A percentile compares a stretch with the other conserved stretches of the same genome.
phyloP scores from a whole-genome alignment of 768 basidiomycete species.

The Kondoa malvinella region DNA sequence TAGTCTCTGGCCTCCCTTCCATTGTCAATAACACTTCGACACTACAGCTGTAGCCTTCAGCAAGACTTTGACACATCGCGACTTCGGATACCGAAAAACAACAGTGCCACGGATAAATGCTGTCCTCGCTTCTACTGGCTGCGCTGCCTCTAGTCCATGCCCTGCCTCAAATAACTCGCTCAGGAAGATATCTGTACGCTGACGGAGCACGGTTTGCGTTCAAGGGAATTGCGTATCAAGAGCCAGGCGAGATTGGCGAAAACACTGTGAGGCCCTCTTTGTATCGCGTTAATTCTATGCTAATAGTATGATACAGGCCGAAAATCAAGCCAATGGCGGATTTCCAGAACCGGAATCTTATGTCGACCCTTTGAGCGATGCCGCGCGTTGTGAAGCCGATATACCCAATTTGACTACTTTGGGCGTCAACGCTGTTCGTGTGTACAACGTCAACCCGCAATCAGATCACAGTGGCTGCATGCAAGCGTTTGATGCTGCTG shows the following conservation, averaged over 20 bases:
- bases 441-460: slow-evolving; percentile 8
- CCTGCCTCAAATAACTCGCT: background rate
- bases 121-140: background rate
- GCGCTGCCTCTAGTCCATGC: background rate
- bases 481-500: slow-evolving; percentile 1
- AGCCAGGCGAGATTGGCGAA: background rate
- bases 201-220: background rate
- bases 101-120: background rate
- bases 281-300: too few relatives aligned
- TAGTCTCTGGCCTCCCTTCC: too few relatives aligned
- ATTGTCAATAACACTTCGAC: too few relatives aligned
- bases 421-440: slow-evolving; percentile 4
- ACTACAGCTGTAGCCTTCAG: background rate
- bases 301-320: background rate
- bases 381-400: background rate
- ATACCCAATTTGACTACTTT: background rate
- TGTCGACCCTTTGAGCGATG: slow-evolving; percentile 2
- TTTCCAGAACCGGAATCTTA: background rate
- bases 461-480: slow-evolving; percentile 4
- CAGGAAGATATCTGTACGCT: background rate
- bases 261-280: background rate
- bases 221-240: slow-evolving; percentile 4
- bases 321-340: background rate
- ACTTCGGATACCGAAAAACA: too few relatives aligned
- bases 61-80: background rate